A percentile compares a stretch with the other conserved stretches of the same genome.
These are phyloP conservation scores for Phoma sp. DNA, from an alignment of 2,329 filamentous ascomycete genomes.

Conservation along the genomic window DNA sequence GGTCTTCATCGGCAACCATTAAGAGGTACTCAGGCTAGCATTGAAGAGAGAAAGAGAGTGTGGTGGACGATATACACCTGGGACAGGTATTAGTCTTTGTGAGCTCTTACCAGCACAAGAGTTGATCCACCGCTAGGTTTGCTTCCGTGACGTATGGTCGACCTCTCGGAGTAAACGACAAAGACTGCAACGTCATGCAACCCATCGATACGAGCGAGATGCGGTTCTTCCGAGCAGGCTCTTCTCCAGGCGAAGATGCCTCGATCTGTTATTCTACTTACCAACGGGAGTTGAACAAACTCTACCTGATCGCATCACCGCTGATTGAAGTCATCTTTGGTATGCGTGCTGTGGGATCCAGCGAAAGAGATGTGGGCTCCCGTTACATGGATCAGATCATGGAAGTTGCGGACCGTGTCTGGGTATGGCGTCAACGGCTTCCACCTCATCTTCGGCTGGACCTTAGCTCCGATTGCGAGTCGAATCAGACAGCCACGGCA, in stretches of 20 bases:
- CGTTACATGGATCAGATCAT: slow-evolving; percentile 20
- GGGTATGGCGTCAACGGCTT: slow-evolving; percentile 32
- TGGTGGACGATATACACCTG: slow-evolving; percentile 55
- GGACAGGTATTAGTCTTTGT: slow-evolving; percentile 30
- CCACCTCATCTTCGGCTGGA: slow-evolving; percentile 32
- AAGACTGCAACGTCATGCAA: slow-evolving; percentile 48
- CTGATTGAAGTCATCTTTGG: slow-evolving; percentile 39
- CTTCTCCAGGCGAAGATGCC: background rate
- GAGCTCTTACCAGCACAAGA: background rate
- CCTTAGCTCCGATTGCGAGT: slow-evolving; percentile 23
- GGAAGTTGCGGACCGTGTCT: slow-evolving; percentile 26
- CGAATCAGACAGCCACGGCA: slow-evolving; percentile 11
- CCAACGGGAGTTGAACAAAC: slow-evolving; percentile 34
- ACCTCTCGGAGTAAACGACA: slow-evolving; percentile 52
- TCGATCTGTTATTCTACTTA: slow-evolving; percentile 21
- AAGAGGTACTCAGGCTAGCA: slow-evolving; percentile 27
- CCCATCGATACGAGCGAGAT: slow-evolving; percentile 45
- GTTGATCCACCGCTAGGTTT: slow-evolving; percentile 29
- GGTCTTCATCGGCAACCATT: slow-evolving; percentile 42
- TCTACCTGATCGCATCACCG: slow-evolving; percentile 41
- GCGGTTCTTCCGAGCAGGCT: slow-evolving; percentile 28
- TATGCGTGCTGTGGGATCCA: slow-evolving; percentile 15
- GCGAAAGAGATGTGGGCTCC: slow-evolving; percentile 2
- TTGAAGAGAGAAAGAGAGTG: slow-evolving; percentile 49
- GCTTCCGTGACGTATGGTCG: slow-evolving; percentile 52